Percentiles rank a stretch among this genome's conserved stretches.
Conservation (phyloP, 768 basidiomycete species). For the Tulasnella calospora region DNA sequence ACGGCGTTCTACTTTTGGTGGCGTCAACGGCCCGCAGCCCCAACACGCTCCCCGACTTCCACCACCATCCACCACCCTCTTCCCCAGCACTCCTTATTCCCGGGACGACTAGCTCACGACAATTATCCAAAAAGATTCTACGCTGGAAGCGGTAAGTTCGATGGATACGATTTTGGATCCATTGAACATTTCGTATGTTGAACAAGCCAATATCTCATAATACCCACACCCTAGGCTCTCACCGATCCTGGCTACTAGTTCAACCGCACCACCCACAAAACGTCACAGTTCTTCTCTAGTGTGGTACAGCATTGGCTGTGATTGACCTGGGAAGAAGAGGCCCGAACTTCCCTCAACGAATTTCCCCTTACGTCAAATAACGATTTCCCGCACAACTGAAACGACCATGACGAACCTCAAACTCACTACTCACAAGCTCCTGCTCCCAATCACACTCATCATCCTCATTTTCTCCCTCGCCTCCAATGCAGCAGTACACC, state of each 20-base stretch:
- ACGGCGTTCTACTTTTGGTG: slow-evolving; percentile 5
- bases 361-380: not conserved
- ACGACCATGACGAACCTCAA: slow-evolving; percentile 11
- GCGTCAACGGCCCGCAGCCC: slow-evolving; percentile 5
- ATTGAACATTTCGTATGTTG: not conserved
- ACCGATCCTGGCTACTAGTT: not conserved
- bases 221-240: not conserved
- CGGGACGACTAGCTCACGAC: slow-evolving; percentile 11
- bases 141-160: not conserved
- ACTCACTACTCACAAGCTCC: not conserved
- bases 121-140: not conserved
- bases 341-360: not conserved
- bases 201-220: not conserved
- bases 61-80: not conserved
- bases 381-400: not conserved
- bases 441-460: slow-evolving; percentile 5
- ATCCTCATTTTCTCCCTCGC: slow-evolving; percentile 4
- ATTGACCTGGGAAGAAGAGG: not conserved
- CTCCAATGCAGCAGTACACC: slow-evolving; percentile 11
- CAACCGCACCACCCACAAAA: not conserved
- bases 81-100: slow-evolving; percentile 9
- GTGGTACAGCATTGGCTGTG: not conserved
- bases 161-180: not conserved
- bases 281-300: not conserved
- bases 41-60: slow-evolving; percentile 12